Conservation (phyloP, 495 filamentous ascomycete genomes). For the Penicillium argentinense region DNA sequence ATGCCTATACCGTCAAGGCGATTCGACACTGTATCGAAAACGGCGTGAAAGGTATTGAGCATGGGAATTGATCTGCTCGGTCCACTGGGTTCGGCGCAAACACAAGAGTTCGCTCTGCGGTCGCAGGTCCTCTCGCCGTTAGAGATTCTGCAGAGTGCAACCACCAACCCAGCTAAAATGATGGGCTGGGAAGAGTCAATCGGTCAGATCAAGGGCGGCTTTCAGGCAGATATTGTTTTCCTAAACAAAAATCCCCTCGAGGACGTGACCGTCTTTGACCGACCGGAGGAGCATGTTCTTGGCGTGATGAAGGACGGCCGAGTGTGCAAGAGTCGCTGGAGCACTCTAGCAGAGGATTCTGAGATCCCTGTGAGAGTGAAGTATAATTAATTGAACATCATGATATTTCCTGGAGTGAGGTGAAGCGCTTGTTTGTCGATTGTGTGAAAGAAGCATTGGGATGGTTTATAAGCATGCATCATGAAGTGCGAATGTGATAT, state of each 20-base stretch:
- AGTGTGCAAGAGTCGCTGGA: constrained; percentile 45
- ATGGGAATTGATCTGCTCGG: constrained; percentile 57
- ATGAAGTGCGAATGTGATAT: too few species aligned
- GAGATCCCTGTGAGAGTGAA: constrained; percentile 27
- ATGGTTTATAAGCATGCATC: too few species aligned
- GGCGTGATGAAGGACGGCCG: constrained; percentile 52
- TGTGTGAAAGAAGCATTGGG: too few species aligned
- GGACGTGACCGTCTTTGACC: constrained; percentile 50
- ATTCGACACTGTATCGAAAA: constrained; percentile 55
- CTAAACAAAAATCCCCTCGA: constrained; percentile 50
- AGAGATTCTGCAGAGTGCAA: constrained; percentile 51
- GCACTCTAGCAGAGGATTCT: constrained; percentile 31
- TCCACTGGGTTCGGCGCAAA: constrained; percentile 45
- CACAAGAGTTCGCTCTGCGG: constrained; percentile 49
- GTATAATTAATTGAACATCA: constrained; percentile 12
- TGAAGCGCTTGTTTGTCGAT: too few species aligned
- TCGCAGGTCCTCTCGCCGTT: constrained; percentile 38
- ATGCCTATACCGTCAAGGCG: constrained; percentile 51
- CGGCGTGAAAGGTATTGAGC: constrained; percentile 56
- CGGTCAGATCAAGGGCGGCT: constrained; percentile 44
- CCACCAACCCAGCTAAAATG: constrained; percentile 50
- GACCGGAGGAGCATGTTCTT: constrained; percentile 42
- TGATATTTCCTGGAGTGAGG: too few species aligned
- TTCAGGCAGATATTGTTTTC: constrained; percentile 44
- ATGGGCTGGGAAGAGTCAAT: constrained; percentile 40